Conservation (phyloP, 768 basidiomycete genomes). For the Neoboletus brunneissimus region DNA sequence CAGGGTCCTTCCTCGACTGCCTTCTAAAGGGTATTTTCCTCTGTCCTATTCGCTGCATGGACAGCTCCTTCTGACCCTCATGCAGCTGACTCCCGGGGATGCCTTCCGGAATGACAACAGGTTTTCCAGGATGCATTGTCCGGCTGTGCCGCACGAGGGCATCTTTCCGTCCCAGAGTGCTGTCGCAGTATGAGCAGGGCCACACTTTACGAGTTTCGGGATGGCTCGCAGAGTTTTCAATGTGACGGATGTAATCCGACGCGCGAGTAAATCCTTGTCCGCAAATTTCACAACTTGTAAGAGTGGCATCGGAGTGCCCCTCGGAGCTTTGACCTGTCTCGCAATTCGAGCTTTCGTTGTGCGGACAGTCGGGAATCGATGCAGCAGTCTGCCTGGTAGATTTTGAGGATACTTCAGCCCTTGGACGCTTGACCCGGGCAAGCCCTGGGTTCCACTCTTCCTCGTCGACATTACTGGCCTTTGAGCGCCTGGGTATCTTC, state of each 20-base stretch:
- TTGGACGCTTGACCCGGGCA: constrained; percentile 6
- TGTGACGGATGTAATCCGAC: constrained; percentile 23
- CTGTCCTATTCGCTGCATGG: constrained; percentile 3
- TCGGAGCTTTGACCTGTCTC: neutral
- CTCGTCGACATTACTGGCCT: constrained; percentile 16
- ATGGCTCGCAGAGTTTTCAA: constrained; percentile 21
- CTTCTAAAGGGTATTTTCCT: constrained; percentile 3
- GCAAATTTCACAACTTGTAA: constrained; percentile 13
- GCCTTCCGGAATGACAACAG: neutral
- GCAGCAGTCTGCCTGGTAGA: neutral
- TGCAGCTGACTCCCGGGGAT: neutral
- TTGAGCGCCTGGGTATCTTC: constrained; percentile 12
- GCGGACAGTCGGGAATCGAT: neutral
- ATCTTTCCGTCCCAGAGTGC: constrained; percentile 23
- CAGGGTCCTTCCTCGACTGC: constrained; percentile 2
- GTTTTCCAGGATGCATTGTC: constrained; percentile 11
- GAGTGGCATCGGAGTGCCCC: neutral
- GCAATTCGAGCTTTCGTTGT: neutral
- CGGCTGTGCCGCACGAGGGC: constrained; percentile 26
- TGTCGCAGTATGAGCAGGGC: constrained; percentile 23
- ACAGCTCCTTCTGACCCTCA: neutral
- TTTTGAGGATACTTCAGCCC: neutral
- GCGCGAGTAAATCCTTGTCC: constrained; percentile 17
- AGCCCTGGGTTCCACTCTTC: constrained; percentile 20
- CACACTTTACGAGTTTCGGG: constrained; percentile 27